Conservation (phyloP, 192 early-diverging fungal genomes). For the Helicostylum pulchrum region DNA sequence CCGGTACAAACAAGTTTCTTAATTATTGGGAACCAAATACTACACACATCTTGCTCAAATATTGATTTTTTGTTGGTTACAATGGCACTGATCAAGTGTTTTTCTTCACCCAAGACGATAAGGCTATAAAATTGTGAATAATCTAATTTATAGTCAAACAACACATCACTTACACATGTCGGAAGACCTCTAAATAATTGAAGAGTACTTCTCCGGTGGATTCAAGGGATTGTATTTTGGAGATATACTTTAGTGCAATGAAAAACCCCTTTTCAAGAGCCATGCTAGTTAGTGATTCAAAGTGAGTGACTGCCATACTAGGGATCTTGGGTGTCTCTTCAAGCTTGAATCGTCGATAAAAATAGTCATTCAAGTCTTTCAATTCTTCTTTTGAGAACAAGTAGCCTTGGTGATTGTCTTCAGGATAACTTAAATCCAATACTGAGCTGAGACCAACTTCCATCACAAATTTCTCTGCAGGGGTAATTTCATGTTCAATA, state of each 20-base stretch:
- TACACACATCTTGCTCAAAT: constrained; percentile 3
- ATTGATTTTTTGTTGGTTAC: neutral
- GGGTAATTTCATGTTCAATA: neutral
- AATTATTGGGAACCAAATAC: neutral
- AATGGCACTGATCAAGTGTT: neutral
- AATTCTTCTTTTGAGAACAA: constrained; percentile 2
- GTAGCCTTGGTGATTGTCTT: neutral
- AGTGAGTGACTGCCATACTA: neutral
- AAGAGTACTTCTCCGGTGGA: neutral
- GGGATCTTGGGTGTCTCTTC: neutral
- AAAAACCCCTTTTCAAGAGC: neutral
- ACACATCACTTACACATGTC: constrained; percentile 5
- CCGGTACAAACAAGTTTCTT: neutral
- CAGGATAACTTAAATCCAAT: constrained; percentile 1
- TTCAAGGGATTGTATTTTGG: constrained; percentile 9
- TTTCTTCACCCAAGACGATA: neutral
- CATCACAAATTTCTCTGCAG: neutral
- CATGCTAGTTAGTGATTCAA: neutral
- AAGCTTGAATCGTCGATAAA: neutral
- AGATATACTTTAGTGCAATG: constrained; percentile 3
- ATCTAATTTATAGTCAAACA: neutral
- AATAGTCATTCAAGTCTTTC: neutral
- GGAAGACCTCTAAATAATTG: constrained; percentile 1
- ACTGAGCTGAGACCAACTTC: constrained; percentile 1
- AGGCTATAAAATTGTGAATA: constrained; percentile 6